These are phyloP conservation scores for Aspergillus transmontanensis DNA, from an alignment of 2,329 filamentous ascomycete species.

Conservation along the genomic window DNA sequence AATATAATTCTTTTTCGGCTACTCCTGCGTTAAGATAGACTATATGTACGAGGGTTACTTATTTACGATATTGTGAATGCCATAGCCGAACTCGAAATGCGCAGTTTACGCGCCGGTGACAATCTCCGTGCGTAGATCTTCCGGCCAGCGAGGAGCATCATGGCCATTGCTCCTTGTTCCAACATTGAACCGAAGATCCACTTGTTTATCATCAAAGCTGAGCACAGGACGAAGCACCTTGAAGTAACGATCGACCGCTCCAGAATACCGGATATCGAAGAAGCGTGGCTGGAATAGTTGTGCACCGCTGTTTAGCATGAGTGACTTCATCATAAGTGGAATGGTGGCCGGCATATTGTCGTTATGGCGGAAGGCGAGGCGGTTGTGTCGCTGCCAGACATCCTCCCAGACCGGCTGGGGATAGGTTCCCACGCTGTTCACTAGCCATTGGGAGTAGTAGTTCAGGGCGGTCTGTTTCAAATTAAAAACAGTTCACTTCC, in stretches of 20 bases:
- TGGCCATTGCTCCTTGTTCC: slow-evolving; percentile 55
- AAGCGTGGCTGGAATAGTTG: slow-evolving; percentile 52
- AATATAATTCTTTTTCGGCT: too few relatives aligned
- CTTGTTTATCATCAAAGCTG: slow-evolving; percentile 38
- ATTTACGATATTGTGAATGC: not conserved
- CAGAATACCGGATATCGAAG: slow-evolving; percentile 48
- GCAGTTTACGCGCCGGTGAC: not conserved
- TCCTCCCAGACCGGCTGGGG: slow-evolving; percentile 44
- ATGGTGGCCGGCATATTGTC: slow-evolving; percentile 50
- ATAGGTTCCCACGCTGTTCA: slow-evolving; percentile 10
- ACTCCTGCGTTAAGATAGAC: not conserved
- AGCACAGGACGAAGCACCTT: slow-evolving; percentile 48
- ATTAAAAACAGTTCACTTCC: not conserved
- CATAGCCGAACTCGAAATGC: not conserved
- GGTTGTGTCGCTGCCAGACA: slow-evolving; percentile 50
- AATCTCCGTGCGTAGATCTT: slow-evolving; percentile 30
- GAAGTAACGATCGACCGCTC: slow-evolving; percentile 38
- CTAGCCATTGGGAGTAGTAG: slow-evolving; percentile 17
- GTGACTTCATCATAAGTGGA: slow-evolving; percentile 42
- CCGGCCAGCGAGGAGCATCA: slow-evolving; percentile 53
- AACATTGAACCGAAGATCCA: slow-evolving; percentile 51
- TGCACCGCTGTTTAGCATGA: slow-evolving; percentile 34
- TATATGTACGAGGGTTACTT: not conserved
- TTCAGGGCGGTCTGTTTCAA: slow-evolving; percentile 7
- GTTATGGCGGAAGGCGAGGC: slow-evolving; percentile 52